These are phyloP conservation scores for Candida glucosophila DNA, from an alignment of 1,139 yeast genomes.

Conservation along the genomic window DNA sequence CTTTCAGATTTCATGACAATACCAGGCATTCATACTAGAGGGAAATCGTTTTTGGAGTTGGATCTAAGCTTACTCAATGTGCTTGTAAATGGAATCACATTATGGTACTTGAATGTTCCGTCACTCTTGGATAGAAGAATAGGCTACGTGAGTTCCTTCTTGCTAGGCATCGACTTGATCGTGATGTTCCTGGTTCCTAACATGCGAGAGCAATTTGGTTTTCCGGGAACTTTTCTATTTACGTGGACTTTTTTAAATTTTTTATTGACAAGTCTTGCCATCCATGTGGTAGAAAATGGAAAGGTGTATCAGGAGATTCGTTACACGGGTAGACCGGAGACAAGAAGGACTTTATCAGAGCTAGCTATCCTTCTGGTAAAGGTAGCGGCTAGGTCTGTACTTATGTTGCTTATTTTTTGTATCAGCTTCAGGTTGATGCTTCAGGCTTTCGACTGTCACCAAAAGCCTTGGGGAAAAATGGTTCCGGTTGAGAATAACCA, in stretches of 20 bases:
- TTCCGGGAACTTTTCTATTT: slow-evolving; percentile 41
- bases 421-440: slow-evolving; percentile 49
- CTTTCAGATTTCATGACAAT: slow-evolving; percentile 54
- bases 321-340: slow-evolving; percentile 50
- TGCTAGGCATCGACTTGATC: slow-evolving; percentile 38
- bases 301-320: slow-evolving; percentile 46
- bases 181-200: slow-evolving; percentile 39
- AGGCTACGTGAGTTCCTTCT: slow-evolving; percentile 38
- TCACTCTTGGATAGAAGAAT: slow-evolving; percentile 44
- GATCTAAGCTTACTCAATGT: slow-evolving; percentile 42
- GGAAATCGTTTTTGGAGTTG: slow-evolving; percentile 53
- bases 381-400: slow-evolving; percentile 30
- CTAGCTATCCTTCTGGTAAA: slow-evolving; percentile 42
- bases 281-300: slow-evolving; percentile 46
- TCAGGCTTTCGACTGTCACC: slow-evolving; percentile 50
- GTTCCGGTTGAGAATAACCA: slow-evolving; percentile 39
- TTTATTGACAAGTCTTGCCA: slow-evolving; percentile 42
- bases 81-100: slow-evolving; percentile 39
- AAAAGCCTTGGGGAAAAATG: slow-evolving; percentile 55
- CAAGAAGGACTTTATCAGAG: slow-evolving; percentile 48
- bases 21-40: slow-evolving; percentile 50
- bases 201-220: slow-evolving; percentile 42
- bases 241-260: slow-evolving; percentile 50
- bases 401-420: slow-evolving; percentile 36
- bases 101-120: slow-evolving; percentile 51